Percentiles rank a stretch among this genome's conserved stretches.
Evolutionary conservation across 805 yeast species (phyloP).

Genomic region (Wickerhamiella vanderwaltii): DNA sequence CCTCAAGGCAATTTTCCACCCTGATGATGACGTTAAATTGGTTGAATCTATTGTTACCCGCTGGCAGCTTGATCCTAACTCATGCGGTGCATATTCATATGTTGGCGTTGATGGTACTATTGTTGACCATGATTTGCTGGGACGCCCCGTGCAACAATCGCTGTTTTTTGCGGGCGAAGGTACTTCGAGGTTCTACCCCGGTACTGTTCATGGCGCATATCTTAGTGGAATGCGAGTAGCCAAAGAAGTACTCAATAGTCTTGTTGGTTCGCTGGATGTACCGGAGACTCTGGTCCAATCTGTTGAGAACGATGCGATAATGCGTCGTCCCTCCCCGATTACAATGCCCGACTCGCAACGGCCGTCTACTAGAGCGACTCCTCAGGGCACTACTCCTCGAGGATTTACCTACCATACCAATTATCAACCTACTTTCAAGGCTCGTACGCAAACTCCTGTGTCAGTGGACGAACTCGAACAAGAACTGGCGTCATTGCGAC

Average conservation of each 20-base stretch:
- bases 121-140: slow-evolving; percentile 32
- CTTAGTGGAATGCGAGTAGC: slow-evolving; percentile 34
- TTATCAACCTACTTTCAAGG: slow-evolving; percentile 1
- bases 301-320: background rate
- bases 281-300: slow-evolving; percentile 27
- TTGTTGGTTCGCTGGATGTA: slow-evolving; percentile 31
- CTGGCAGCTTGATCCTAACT: slow-evolving; percentile 73
- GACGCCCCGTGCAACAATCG: slow-evolving; percentile 29
- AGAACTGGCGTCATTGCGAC: slow-evolving; percentile 23
- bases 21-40: slow-evolving; percentile 20
- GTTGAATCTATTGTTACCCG: slow-evolving; percentile 38
- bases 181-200: slow-evolving; percentile 32
- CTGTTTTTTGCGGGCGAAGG: slow-evolving; percentile 36
- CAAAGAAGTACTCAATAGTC: slow-evolving; percentile 30
- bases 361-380: slow-evolving; percentile 4
- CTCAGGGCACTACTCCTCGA: slow-evolving; percentile 10
- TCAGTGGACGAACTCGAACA: slow-evolving; percentile 19
- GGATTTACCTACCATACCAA: background rate
- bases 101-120: slow-evolving; percentile 34
- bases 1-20: slow-evolving; percentile 24
- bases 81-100: slow-evolving; percentile 63
- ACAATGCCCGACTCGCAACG: slow-evolving; percentile 4
- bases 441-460: slow-evolving; percentile 9
- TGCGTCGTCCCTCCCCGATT: slow-evolving; percentile 7
- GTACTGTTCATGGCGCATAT: slow-evolving; percentile 35